Conservation (phyloP, 1,139 yeast genomes). For the Saccharomyces hybrid region DNA sequence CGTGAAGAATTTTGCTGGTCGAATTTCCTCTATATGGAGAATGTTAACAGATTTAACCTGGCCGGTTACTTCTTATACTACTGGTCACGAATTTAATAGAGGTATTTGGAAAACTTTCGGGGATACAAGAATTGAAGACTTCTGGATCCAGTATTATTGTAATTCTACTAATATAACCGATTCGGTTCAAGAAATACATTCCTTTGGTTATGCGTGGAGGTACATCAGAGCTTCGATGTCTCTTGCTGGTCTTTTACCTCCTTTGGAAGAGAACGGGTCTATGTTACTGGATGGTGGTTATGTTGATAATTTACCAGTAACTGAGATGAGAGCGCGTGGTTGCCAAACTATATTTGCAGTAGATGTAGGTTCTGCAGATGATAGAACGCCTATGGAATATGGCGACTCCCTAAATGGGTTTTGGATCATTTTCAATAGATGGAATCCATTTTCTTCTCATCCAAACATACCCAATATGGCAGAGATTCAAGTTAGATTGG, state of each 20-base stretch:
- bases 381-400: slow-evolving; percentile 79
- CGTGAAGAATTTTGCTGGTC: slow-evolving; percentile 74
- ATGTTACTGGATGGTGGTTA: slow-evolving; percentile 96
- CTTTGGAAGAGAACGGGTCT: slow-evolving; percentile 78
- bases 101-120: slow-evolving; percentile 97
- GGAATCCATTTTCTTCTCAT: slow-evolving; percentile 83
- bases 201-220: slow-evolving; percentile 91
- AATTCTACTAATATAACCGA: slow-evolving; percentile 96
- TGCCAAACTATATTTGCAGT: slow-evolving; percentile 85
- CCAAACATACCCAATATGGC: slow-evolving; percentile 93
- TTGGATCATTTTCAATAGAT: slow-evolving; percentile 81
- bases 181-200: slow-evolving; percentile 90
- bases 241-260: slow-evolving; percentile 87
- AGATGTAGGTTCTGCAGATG: slow-evolving; percentile 96
- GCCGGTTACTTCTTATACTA: slow-evolving; percentile 88
- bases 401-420: slow-evolving; percentile 91
- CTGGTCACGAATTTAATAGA: slow-evolving; percentile 94
- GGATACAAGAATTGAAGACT: slow-evolving; percentile 85
- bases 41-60: slow-evolving; percentile 76
- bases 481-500: slow-evolving; percentile 86
- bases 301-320: slow-evolving; percentile 85
- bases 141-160: slow-evolving; percentile 83
- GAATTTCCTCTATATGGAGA: slow-evolving; percentile 84
- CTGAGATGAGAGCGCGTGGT: slow-evolving; percentile 83
- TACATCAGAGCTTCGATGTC: slow-evolving; percentile 96